Evolutionary conservation across 148 eudicot genomes (phyloP), one percentile per base, ranked within the genome.

Genomic region (Spergularia bocconei): DNA sequence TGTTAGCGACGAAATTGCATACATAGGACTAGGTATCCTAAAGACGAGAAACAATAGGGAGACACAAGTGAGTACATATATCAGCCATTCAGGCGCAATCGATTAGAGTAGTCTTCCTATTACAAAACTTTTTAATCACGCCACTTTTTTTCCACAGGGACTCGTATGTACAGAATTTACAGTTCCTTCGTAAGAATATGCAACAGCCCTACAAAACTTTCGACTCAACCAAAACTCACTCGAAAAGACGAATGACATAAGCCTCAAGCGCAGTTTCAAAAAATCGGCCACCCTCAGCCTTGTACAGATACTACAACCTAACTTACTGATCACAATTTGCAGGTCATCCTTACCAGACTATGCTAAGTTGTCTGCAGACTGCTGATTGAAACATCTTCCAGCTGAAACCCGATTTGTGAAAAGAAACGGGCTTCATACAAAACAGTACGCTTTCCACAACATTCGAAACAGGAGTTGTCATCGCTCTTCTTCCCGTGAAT

Each of bases 201-300:
- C 69, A 81, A 56, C 69, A 0, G 33, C 52, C 55, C 67, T 81
- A 81, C 83, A 81, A 80, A 81, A 81, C 53, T 67, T 72, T 77
- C 53, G 70, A 52, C 54, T 64, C 53, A 38, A 29, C 76, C 61
- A 72, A 50, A 50, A 33, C 69, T 67, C 80, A 60, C 62, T 67
- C 62, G 7, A 63, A 10, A 74, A 58, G 70, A 51, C 39, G 67
- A 69, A 61, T 36, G 13, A 25, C 61, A 64, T 11, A 8, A 33
- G 75, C 70, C 79, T 75, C 64, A n/a, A 23, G 53, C 53, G 53
- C 41, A 51, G 68, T 66, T 67, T 67, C 41, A 51, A 60, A 58
- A 76, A 72, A 67, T 51, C 61, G 72, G 63, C 41, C 36, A 20
- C 54, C 39, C 72, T 36, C 52, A 71, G 75, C 72, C 69, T 67